Percentiles rank a stretch among this genome's conserved stretches.
phyloP scores from a whole-genome alignment of 768 basidiomycete species.

The Boletus subparvulus region DNA sequence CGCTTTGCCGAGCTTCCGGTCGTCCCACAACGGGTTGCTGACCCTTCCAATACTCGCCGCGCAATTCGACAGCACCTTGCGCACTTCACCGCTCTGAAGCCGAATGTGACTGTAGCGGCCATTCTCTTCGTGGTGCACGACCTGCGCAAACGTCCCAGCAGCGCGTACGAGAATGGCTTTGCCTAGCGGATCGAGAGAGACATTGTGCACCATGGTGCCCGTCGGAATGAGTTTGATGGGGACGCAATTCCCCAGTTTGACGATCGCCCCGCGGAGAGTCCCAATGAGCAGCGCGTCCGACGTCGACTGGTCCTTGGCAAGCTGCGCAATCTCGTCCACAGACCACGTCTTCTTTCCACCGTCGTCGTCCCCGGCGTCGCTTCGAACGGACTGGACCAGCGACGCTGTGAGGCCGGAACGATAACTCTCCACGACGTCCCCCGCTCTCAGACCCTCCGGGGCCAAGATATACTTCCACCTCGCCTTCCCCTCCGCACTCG shows the following conservation, averaged over 20 bases:
- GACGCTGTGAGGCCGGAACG: constrained; percentile 77
- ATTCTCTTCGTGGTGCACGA: constrained; percentile 73
- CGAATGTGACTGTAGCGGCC: constrained; percentile 79
- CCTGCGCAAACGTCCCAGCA: constrained; percentile 82
- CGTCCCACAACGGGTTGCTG: constrained; percentile 89
- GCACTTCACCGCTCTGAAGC: constrained; percentile 90
- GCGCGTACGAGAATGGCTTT: constrained; percentile 83
- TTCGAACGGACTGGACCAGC: constrained; percentile 47
- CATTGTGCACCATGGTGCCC: constrained; percentile 86
- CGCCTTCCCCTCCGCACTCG: constrained; percentile 48
- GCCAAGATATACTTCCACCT: constrained; percentile 92
- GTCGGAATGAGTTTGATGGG: constrained; percentile 88
- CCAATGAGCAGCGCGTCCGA: constrained; percentile 74
- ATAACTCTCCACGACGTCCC: constrained; percentile 86
- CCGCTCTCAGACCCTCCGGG: constrained; percentile 84
- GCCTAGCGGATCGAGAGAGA: constrained; percentile 73
- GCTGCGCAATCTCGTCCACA: constrained; percentile 25
- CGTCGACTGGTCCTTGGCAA: constrained; percentile 35
- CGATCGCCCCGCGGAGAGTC: constrained; percentile 75
- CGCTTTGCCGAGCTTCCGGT: constrained; percentile 84
- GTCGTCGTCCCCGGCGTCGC: not conserved
- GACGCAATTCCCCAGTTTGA: constrained; percentile 92
- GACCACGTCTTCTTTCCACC: constrained; percentile 12
- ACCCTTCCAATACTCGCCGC: constrained; percentile 90
- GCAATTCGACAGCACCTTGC: constrained; percentile 77